Percentiles rank a stretch among this genome's conserved stretches.
phyloP scores from a whole-genome alignment of 1,284 basidiomycete genomes.

The Boletus sp. region DNA sequence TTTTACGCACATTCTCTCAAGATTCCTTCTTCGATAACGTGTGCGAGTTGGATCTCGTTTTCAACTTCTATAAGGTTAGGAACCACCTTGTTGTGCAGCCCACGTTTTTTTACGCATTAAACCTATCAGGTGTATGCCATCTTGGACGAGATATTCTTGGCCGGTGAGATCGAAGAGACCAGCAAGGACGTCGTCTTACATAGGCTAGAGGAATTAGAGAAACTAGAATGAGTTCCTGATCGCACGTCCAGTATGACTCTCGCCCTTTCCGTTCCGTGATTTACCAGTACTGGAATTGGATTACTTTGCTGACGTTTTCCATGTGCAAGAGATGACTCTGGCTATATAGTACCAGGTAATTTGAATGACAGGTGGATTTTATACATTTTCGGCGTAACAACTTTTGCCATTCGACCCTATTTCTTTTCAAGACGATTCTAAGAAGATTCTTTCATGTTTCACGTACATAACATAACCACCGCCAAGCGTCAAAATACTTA shows the following conservation, averaged over 20 bases:
- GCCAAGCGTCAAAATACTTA: neutral
- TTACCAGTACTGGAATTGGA: conserved; percentile 4
- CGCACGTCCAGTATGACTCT: conserved; percentile 9
- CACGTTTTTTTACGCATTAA: conserved; percentile 6
- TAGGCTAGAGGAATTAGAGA: conserved; percentile 86
- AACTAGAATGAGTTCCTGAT: conserved; percentile 59
- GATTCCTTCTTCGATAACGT: conserved; percentile 99
- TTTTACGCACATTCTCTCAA: conserved; percentile 31
- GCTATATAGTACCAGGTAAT: conserved; percentile 26
- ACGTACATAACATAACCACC: neutral
- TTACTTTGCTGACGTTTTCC: conserved; percentile 14
- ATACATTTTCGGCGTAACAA: neutral
- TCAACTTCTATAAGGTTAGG: conserved; percentile 95
- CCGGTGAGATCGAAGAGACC: conserved; percentile 97
- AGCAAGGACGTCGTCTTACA: conserved; percentile 92
- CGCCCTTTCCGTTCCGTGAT: conserved; percentile 4
- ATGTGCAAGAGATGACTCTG: conserved; percentile 4
- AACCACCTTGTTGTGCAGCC: neutral
- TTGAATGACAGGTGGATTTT: neutral
- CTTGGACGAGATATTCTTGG: conserved; percentile 97
- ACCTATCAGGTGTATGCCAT: conserved; percentile 84
- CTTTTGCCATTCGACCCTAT: neutral
- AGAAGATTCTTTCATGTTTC: neutral
- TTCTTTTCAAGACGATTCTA: neutral
- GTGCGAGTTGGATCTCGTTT: conserved; percentile 94